Evolutionary conservation across 164 flowering plant species (phyloP).

Genomic region (Litsea cubeba): DNA sequence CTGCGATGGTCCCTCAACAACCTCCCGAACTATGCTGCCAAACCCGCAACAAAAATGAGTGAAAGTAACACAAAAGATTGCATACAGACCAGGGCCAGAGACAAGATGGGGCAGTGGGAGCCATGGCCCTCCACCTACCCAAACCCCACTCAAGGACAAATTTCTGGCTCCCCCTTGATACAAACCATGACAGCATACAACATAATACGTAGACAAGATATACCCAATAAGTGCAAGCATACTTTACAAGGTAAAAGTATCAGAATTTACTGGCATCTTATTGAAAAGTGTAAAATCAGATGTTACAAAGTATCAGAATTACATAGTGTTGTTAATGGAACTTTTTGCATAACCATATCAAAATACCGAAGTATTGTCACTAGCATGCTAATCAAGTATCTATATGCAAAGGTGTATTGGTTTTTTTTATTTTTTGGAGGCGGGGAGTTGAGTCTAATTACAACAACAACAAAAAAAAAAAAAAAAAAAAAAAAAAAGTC

Average conservation of each 20-base stretch:
- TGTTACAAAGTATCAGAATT: neutral
- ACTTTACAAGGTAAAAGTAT: neutral
- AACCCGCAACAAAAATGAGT: neutral
- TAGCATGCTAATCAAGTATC: neutral
- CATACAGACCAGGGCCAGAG: too few relatives aligned
- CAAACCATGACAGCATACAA: neutral
- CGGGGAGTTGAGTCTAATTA: too few relatives aligned
- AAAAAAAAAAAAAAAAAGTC: too few relatives aligned
- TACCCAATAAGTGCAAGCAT: neutral
- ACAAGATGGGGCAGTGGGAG: too few relatives aligned
- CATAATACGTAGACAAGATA: neutral
- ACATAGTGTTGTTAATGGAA: neutral
- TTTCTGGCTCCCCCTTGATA: neutral
- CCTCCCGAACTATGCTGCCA: constrained; percentile 60
- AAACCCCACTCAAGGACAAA: too few relatives aligned
- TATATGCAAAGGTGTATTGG: neutral
- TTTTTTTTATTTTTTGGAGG: too few relatives aligned
- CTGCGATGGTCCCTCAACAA: constrained; percentile 63
- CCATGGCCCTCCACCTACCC: too few relatives aligned
- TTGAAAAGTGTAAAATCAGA: neutral
- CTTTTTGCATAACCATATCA: neutral
- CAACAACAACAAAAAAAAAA: too few relatives aligned
- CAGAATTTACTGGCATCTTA: neutral
- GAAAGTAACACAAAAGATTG: constrained; percentile 3
- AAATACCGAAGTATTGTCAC: neutral